Conservation (phyloP, 1,284 basidiomycete genomes). For the Singerocomus rubriflavus region DNA sequence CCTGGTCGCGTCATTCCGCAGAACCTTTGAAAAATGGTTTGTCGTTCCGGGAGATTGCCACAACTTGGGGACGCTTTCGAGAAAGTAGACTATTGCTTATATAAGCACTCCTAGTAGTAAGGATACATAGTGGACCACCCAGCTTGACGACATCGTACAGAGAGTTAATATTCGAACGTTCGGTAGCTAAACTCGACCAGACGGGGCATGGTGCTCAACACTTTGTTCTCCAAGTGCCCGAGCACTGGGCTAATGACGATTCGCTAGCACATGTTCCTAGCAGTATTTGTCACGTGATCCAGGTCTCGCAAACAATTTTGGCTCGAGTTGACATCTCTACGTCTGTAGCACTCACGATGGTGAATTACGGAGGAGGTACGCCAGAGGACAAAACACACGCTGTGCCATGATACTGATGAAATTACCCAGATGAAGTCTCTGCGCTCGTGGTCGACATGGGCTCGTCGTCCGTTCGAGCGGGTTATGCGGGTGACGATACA, state of each 20-base stretch:
- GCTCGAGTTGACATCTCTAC: neutral
- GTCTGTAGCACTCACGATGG: conserved; percentile 41
- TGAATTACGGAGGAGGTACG: conserved; percentile 72
- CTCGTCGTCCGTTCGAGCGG: conserved; percentile 84
- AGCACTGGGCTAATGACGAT: neutral
- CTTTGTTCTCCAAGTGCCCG: too few species aligned
- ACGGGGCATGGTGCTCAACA: too few species aligned
- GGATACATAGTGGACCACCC: too few species aligned
- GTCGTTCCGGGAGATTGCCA: neutral
- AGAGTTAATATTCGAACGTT: too few species aligned
- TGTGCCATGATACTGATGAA: neutral
- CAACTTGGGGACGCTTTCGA: neutral
- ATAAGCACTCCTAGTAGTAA: conserved; percentile 14
- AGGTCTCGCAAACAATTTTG: too few species aligned
- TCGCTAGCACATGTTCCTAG: neutral
- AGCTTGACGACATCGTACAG: too few species aligned
- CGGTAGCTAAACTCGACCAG: too few species aligned
- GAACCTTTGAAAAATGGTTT: neutral
- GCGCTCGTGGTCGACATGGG: conserved; percentile 97
- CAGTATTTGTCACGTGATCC: conserved; percentile 10
- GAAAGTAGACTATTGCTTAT: conserved; percentile 16
- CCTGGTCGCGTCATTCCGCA: conserved; percentile 28
- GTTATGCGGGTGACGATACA: conserved; percentile 96
- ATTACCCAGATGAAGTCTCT: conserved; percentile 79
- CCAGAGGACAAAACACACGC: conserved; percentile 12